Percentiles rank a stretch among this genome's conserved stretches.
These are phyloP conservation scores for Amanita pseudoporphyria DNA, from an alignment of 768 basidiomycete species.

Conservation along the genomic window DNA sequence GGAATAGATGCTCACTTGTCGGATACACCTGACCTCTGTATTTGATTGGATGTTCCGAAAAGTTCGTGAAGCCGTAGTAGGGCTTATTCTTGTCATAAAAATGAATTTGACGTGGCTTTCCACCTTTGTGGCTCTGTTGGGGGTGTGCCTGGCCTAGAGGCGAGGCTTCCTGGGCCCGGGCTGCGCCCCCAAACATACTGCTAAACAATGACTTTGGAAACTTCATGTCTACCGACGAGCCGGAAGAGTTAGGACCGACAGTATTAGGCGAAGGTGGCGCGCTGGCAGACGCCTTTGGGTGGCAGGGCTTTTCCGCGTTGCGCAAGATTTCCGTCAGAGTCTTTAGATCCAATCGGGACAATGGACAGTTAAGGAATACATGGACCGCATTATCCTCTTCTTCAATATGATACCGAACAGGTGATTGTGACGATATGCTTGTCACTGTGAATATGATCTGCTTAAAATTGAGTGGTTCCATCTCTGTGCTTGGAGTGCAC, in stretches of 20 bases:
- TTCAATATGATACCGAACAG: constrained; percentile 4
- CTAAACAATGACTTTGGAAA: constrained; percentile 1
- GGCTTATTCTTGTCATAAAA: constrained; percentile 29
- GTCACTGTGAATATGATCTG: constrained; percentile 5
- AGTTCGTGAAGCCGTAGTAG: constrained; percentile 34
- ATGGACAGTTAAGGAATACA: constrained; percentile 5
- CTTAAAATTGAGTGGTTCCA: constrained; percentile 4
- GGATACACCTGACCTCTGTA: constrained; percentile 36
- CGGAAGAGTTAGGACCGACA: background rate
- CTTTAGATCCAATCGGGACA: constrained; percentile 6
- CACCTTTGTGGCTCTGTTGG: background rate
- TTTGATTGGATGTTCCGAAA: constrained; percentile 30
- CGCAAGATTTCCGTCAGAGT: constrained; percentile 3
- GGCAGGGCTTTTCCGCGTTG: constrained; percentile 3
- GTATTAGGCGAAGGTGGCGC: constrained; percentile 5
- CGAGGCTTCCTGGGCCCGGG: background rate
- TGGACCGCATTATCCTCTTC: constrained; percentile 3
- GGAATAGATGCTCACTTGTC: constrained; percentile 45
- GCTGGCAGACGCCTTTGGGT: background rate
- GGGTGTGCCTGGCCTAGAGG: background rate
- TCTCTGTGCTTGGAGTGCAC: background rate
- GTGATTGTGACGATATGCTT: constrained; percentile 1
- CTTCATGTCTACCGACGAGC: background rate
- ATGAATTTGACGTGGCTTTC: background rate
- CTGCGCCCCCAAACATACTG: background rate